Evolutionary conservation across 176 grass and related monocot species (phyloP), one percentile per base, ranked within the genome.

Genomic region (Triticum monococcum): DNA sequence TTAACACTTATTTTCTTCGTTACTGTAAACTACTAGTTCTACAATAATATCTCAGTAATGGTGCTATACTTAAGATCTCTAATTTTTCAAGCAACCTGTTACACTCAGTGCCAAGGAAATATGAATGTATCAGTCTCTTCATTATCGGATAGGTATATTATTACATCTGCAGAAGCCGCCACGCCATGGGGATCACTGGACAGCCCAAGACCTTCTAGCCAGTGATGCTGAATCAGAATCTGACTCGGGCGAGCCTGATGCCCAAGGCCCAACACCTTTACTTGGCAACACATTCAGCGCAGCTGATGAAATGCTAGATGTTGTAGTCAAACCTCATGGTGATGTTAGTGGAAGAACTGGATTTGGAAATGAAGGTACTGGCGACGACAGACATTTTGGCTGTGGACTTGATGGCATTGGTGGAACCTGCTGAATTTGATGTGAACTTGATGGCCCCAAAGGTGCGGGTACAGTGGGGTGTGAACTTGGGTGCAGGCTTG

Each of bases 121-220:
- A 13, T 50, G 13, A 0, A 50, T 0, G 46, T 50, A 50, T 9
- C 9, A 3, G 40, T 43, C 40, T 43, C 9, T 79, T 90, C 89
- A 35, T 83, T 80, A 73, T 90, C 85, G 36, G 89, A 90, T 65
- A 87, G 33, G 80, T 74, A 90, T 32, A 90, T 66, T 52, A 90
- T 66, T 52, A 90, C 64, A 65, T 79, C 38, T 40, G 8, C 8
- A 40, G 38, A 50, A 40, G 22, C 37, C 4, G 16, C 60, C 8
- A 16, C 26, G 1, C 88, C 65, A 26, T 59, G 59, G 2, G 56
- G 35, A 13, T 73, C 79, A 75, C 57, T 26, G 18, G 10, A 83
- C 64, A 89, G 48, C 38, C 86, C 83, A 82, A 92, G 79, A 83
- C 57, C 12, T 61, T 72, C 64, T 59, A 92, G 83, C 68, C 75